phyloP scores from a whole-genome alignment of 2,329 filamentous ascomycete species.

The Teratosphaeria zuluensis region DNA sequence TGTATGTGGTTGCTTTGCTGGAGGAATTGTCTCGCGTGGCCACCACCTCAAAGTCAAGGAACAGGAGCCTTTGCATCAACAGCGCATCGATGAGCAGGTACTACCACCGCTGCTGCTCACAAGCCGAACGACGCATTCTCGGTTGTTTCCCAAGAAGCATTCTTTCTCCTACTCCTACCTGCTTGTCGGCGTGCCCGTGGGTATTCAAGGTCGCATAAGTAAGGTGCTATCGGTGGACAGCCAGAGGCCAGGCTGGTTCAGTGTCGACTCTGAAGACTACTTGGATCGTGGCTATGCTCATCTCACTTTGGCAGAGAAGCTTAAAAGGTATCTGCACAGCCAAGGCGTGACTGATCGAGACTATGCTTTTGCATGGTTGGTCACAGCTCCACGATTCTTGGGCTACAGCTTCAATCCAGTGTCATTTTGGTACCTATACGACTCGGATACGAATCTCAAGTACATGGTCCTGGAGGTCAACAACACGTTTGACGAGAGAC shows the following conservation, averaged over 20 bases:
- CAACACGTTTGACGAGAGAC: conserved; percentile 65
- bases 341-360: conserved; percentile 49
- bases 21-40: conserved; percentile 20
- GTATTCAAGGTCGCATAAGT: conserved; percentile 47
- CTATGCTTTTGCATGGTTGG: conserved; percentile 60
- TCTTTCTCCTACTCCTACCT: conserved; percentile 64
- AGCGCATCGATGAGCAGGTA: conserved; percentile 22
- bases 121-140: conserved; percentile 53
- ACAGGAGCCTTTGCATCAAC: conserved; percentile 7
- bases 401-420: conserved; percentile 67
- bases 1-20: conserved; percentile 19
- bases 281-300: conserved; percentile 45
- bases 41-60: conserved; percentile 12
- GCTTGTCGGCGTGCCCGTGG: conserved; percentile 57
- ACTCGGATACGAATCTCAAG: conserved; percentile 44
- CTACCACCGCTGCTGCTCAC: conserved; percentile 50
- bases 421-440: conserved; percentile 73
- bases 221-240: conserved; percentile 45
- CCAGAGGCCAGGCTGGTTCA: conserved; percentile 43
- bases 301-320: conserved; percentile 52
- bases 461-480: conserved; percentile 66
- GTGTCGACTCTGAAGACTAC: conserved; percentile 52
- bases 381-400: conserved; percentile 60
- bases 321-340: conserved; percentile 47
- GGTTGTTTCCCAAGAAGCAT: conserved; percentile 59